phyloP scores from a whole-genome alignment of 73 alveolate species.

The Vitrella brassicaformis region DNA sequence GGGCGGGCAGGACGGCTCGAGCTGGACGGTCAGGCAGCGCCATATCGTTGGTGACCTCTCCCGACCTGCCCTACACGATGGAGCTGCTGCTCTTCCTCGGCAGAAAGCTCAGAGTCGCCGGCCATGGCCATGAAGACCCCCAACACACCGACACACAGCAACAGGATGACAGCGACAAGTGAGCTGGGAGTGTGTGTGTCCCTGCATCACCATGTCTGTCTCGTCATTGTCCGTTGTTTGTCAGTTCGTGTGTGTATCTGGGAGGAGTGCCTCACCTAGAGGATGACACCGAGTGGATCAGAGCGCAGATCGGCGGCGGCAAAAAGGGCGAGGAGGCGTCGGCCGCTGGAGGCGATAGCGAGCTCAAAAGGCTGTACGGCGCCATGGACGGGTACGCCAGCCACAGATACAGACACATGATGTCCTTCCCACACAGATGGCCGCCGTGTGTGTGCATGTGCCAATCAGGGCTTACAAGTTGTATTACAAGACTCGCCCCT shows the following conservation, averaged over 20 bases:
- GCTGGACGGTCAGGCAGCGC: slow-evolving; percentile 75
- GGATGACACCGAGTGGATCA: not conserved
- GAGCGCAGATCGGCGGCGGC: not conserved
- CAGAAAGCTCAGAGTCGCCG: slow-evolving; percentile 46
- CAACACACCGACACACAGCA: slow-evolving; percentile 34
- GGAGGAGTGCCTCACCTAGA: slow-evolving; percentile 15
- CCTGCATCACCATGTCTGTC: too few species aligned
- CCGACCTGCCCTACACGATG: slow-evolving; percentile 82
- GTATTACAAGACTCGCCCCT: slow-evolving; percentile 27
- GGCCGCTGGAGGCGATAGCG: too few species aligned
- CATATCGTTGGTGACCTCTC: slow-evolving; percentile 62
- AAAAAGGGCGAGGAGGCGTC: too few species aligned
- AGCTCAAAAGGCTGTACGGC: too few species aligned
- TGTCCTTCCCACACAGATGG: too few species aligned
- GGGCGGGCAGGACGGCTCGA: slow-evolving; percentile 93
- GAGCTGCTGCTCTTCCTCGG: slow-evolving; percentile 71
- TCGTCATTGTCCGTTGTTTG: too few species aligned
- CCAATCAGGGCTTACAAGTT: too few species aligned
- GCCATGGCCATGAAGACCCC: not conserved
- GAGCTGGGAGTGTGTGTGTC: too few species aligned
- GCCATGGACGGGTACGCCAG: too few species aligned
- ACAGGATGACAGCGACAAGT: slow-evolving; percentile 34
- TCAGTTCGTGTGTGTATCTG: too few species aligned
- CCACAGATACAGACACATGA: too few species aligned
- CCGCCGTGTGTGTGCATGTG: too few species aligned